Evolutionary conservation across 129 eudicot species (phyloP).

Genomic region (Oenanthe sinensis): DNA sequence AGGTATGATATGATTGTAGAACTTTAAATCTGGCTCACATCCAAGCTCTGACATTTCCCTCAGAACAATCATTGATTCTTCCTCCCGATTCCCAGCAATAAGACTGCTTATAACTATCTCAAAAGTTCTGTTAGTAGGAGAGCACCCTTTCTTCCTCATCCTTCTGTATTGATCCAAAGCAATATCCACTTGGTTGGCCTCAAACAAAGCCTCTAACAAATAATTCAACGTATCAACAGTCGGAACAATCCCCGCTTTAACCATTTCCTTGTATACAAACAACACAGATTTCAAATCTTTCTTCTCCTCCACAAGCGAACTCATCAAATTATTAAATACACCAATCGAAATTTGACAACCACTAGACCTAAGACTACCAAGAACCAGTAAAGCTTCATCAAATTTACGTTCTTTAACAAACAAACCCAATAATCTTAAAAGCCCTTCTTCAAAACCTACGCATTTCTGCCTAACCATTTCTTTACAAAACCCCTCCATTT

Average conservation of each 20-base stretch:
- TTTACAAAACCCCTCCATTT: conserved; percentile 62
- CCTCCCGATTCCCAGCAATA: conserved; percentile 28
- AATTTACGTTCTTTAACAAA: conserved; percentile 41
- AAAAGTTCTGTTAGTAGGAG: conserved; percentile 54
- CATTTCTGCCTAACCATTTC: conserved; percentile 53
- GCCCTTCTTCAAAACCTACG: conserved; percentile 32
- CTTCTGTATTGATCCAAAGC: conserved; percentile 61
- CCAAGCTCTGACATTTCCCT: conserved; percentile 42
- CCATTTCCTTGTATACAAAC: conserved; percentile 83
- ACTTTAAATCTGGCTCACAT: conserved; percentile 40
- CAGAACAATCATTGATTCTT: conserved; percentile 45
- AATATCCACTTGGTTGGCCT: conserved; percentile 37
- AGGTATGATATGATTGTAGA: conserved; percentile 41
- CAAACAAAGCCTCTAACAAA: conserved; percentile 53
- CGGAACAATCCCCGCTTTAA: conserved; percentile 51
- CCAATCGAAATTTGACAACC: conserved; percentile 33
- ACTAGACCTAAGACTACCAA: conserved; percentile 26
- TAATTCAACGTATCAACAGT: conserved; percentile 52
- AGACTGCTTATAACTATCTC: conserved; percentile 54
- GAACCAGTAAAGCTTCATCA: conserved; percentile 56
- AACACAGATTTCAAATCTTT: conserved; percentile 45
- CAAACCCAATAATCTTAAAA: conserved; percentile 35
- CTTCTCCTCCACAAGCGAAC: conserved; percentile 51
- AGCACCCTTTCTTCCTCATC: conserved; percentile 54
- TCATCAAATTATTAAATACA: conserved; percentile 42